Conservation (phyloP, 495 filamentous ascomycete genomes). For the Penicillium cosmopolitanum region DNA sequence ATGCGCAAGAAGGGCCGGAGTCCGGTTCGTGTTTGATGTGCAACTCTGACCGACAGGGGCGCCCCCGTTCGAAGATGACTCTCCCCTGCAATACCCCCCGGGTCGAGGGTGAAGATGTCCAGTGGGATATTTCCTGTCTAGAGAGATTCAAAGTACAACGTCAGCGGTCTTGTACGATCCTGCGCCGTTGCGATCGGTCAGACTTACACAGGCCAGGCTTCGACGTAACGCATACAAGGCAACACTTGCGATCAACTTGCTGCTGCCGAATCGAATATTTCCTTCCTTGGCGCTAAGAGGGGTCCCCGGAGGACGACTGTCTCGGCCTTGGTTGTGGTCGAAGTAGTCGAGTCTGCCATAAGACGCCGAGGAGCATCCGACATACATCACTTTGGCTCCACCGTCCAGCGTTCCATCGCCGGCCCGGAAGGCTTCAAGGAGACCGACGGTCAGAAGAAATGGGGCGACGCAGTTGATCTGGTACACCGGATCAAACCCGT, state of each 20-base stretch:
- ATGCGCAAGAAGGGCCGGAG: conserved; percentile 43
- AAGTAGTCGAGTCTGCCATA: conserved; percentile 44
- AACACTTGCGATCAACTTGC: conserved; percentile 44
- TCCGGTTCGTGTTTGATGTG: conserved; percentile 41
- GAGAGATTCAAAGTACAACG: background rate
- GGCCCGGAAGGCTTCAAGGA: conserved; percentile 47
- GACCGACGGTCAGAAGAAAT: conserved; percentile 44
- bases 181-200: conserved; percentile 8
- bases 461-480: conserved; percentile 47
- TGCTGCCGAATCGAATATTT: conserved; percentile 42
- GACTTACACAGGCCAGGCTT: conserved; percentile 42
- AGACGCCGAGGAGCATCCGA: conserved; percentile 42
- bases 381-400: conserved; percentile 44
- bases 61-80: conserved; percentile 31
- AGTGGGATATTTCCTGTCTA: conserved; percentile 44
- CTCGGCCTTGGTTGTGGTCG: conserved; percentile 26
- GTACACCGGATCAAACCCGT: conserved; percentile 46
- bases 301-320: conserved; percentile 26
- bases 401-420: conserved; percentile 40
- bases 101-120: conserved; percentile 47
- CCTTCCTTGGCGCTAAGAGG: conserved; percentile 38
- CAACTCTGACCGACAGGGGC: conserved; percentile 40
- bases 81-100: conserved; percentile 40
- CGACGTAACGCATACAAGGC: conserved; percentile 48
- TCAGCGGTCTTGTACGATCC: background rate